Conservation (phyloP, 768 basidiomycete species). For the Lentinula edodes region DNA sequence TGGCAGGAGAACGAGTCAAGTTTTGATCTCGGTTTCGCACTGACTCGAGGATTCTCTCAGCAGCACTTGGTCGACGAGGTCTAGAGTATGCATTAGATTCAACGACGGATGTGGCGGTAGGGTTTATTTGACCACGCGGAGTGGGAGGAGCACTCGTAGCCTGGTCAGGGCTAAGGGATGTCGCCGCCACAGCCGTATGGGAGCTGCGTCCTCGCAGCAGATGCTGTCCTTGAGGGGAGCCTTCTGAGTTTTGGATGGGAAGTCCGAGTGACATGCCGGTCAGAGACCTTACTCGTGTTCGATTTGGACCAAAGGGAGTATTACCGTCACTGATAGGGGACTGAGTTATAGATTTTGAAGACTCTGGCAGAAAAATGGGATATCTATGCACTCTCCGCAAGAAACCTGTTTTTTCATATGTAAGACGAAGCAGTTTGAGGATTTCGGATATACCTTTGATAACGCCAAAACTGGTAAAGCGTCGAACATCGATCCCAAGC, state of each 20-base stretch:
- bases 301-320: not conserved
- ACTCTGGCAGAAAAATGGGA: slow-evolving; percentile 60
- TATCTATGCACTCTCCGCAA: slow-evolving; percentile 91
- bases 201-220: slow-evolving; percentile 21
- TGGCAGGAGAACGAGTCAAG: slow-evolving; percentile 42
- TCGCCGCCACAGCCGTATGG: slow-evolving; percentile 19
- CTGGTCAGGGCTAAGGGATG: slow-evolving; percentile 19
- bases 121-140: slow-evolving; percentile 9
- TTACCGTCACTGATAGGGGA: slow-evolving; percentile 12
- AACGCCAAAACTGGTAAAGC: slow-evolving; percentile 96
- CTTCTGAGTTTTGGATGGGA: slow-evolving; percentile 5
- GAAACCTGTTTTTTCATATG: slow-evolving; percentile 58
- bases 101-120: not conserved
- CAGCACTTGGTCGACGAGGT: slow-evolving; percentile 55
- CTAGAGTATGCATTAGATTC: slow-evolving; percentile 12
- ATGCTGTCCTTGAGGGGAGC: slow-evolving; percentile 6
- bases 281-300: slow-evolving; percentile 35
- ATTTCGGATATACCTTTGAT: slow-evolving; percentile 63
- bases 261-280: slow-evolving; percentile 4
- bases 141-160: slow-evolving; percentile 10
- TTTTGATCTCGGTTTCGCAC: slow-evolving; percentile 24
- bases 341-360: slow-evolving; percentile 24
- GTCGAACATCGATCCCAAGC: slow-evolving; percentile 80
- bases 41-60: slow-evolving; percentile 61
- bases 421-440: not conserved